phyloP scores from a whole-genome alignment of 352 stramenopile genomes.

The Peronosclerospora sorghi region DNA sequence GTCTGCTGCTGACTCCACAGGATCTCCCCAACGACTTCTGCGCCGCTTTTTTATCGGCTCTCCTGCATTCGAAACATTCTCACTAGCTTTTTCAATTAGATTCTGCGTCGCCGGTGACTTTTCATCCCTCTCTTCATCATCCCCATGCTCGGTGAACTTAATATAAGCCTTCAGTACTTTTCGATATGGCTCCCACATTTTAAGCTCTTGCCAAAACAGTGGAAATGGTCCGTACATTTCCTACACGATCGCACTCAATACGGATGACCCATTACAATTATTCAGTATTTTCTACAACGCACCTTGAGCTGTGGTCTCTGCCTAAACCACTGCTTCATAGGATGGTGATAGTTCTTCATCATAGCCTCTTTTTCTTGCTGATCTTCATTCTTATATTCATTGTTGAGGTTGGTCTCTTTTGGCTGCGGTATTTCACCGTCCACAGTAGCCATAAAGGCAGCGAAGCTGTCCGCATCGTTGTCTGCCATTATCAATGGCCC shows the following conservation, averaged over 20 bases:
- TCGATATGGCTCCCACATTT: constrained; percentile 89
- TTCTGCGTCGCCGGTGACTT: constrained; percentile 7
- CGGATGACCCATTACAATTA: neutral
- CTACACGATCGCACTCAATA: constrained; percentile 10
- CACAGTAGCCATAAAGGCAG: constrained; percentile 63
- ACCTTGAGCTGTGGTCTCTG: constrained; percentile 43
- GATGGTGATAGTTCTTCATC: constrained; percentile 81
- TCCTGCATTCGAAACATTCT: constrained; percentile 10
- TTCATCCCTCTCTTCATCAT: constrained; percentile 9
- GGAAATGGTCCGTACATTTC: constrained; percentile 86
- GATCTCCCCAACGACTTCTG: constrained; percentile 82
- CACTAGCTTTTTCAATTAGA: neutral
- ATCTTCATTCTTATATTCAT: constrained; percentile 78
- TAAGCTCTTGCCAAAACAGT: constrained; percentile 92
- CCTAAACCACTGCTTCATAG: constrained; percentile 84
- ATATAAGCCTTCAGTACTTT: constrained; percentile 88
- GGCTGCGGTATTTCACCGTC: constrained; percentile 11
- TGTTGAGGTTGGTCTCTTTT: constrained; percentile 8
- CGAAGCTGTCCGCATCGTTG: constrained; percentile 36
- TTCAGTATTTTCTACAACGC: neutral
- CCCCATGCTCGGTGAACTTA: constrained; percentile 47
- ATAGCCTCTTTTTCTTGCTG: constrained; percentile 80
- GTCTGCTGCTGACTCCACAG: constrained; percentile 22
- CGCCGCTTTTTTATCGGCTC: constrained; percentile 60
- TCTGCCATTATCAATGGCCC: constrained; percentile 31